Evolutionary conservation across 2,329 filamentous ascomycete genomes (phyloP).

Genomic region (Chalaropsis ovoidea): DNA sequence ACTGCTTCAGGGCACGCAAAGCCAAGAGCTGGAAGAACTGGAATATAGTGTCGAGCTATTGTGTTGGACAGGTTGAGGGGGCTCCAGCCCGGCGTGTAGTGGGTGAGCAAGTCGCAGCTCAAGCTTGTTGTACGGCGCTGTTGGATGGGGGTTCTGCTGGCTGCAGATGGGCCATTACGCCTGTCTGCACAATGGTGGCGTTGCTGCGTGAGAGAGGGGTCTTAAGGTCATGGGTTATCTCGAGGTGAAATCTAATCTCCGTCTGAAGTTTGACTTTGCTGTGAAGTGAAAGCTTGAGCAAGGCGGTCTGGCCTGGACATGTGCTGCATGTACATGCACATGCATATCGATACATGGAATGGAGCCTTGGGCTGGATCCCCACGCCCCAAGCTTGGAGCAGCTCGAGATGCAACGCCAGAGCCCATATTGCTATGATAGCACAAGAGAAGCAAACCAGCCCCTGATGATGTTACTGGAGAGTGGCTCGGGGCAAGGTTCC

Average conservation of each 20-base stretch:
- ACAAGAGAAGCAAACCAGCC: background rate
- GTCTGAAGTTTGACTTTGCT: conserved; percentile 13
- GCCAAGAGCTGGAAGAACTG: background rate
- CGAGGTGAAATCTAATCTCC: conserved; percentile 11
- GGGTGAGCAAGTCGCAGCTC: background rate
- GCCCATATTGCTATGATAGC: background rate
- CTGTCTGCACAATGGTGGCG: conserved; percentile 10
- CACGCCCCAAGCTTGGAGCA: background rate
- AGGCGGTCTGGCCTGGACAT: background rate
- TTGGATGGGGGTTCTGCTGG: background rate
- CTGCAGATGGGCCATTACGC: background rate
- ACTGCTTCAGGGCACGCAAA: background rate
- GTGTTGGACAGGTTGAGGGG: background rate
- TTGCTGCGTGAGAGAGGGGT: background rate
- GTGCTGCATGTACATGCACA: background rate
- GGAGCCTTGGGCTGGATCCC: too few relatives aligned
- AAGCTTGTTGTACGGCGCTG: background rate
- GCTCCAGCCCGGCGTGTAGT: background rate
- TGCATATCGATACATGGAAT: background rate
- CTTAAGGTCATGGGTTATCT: background rate
- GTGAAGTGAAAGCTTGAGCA: background rate
- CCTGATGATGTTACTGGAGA: background rate
- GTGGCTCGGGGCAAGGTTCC: background rate
- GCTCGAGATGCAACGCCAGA: background rate
- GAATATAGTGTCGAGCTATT: background rate